phyloP scores from a whole-genome alignment of 1,284 basidiomycete genomes.

The Ustilago sp. region DNA sequence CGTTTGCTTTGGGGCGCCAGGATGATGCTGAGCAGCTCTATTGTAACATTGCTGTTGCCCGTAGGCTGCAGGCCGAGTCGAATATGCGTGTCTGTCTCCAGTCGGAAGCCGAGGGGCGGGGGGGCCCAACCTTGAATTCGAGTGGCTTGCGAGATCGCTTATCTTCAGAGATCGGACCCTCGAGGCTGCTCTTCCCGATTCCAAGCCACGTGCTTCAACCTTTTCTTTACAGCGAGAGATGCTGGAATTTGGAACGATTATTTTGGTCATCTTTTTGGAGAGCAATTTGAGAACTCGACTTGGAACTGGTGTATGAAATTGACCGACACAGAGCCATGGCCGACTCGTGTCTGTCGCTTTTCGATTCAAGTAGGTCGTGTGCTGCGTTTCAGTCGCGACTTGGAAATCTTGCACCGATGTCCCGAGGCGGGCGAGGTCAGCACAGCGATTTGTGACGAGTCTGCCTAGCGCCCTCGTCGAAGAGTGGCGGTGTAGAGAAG shows the following conservation, averaged over 20 bases:
- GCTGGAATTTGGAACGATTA: background rate
- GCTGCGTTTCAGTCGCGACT: background rate
- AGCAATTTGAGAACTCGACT: background rate
- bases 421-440: background rate
- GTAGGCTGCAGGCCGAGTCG: background rate
- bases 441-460: no score
- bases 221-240: background rate
- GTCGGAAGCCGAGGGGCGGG: background rate
- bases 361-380: background rate
- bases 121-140: background rate
- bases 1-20: background rate
- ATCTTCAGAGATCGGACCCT: slow-evolving; percentile 1
- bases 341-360: slow-evolving; percentile 5
- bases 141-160: background rate
- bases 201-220: slow-evolving; percentile 2
- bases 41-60: background rate
- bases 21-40: background rate
- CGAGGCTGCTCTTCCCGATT: background rate
- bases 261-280: background rate
- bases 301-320: no score
- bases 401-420: background rate
- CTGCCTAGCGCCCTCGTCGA: no score
- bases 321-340: background rate
- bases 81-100: slow-evolving; percentile 1
- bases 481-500: no score